Conservation (phyloP, 129 eudicot species). For the Calendula officinalis region DNA sequence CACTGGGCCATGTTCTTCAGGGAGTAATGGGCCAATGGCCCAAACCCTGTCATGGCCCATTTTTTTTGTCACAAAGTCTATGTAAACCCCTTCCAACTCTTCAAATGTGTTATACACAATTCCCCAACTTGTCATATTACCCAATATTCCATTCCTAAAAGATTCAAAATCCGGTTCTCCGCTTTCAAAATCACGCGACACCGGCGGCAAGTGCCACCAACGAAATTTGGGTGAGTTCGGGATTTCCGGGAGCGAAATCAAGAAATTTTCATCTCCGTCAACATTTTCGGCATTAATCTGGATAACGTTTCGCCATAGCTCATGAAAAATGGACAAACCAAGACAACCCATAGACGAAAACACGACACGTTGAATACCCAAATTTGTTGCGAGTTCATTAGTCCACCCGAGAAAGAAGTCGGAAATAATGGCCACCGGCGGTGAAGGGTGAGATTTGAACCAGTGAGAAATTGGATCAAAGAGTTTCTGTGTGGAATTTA, state of each 20-base stretch:
- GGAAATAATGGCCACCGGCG: slow-evolving; percentile 32
- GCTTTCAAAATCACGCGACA: not conserved
- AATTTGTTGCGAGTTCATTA: slow-evolving; percentile 19
- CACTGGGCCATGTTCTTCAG: not conserved
- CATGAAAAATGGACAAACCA: slow-evolving; percentile 7
- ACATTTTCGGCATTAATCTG: not conserved
- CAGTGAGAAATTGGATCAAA: slow-evolving; percentile 18
- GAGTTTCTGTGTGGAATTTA: slow-evolving; percentile 18
- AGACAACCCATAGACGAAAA: slow-evolving; percentile 39
- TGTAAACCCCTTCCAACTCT: slow-evolving; percentile 32
- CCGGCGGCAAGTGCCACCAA: slow-evolving; percentile 17
- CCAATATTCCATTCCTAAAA: slow-evolving; percentile 24
- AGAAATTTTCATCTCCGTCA: not conserved
- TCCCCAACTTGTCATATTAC: slow-evolving; percentile 35
- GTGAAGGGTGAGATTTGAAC: slow-evolving; percentile 25
- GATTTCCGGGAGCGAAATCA: slow-evolving; percentile 24
- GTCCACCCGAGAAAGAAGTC: slow-evolving; percentile 55
- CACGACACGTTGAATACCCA: slow-evolving; percentile 33
- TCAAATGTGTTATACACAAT: slow-evolving; percentile 34
- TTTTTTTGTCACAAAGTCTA: slow-evolving; percentile 23
- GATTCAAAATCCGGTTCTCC: slow-evolving; percentile 31
- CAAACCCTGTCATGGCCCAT: slow-evolving; percentile 42
- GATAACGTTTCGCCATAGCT: slow-evolving; percentile 20
- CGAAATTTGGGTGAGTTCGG: slow-evolving; percentile 33
- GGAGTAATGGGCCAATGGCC: slow-evolving; percentile 47